These are phyloP conservation scores for Lentinula aciculospora DNA, from an alignment of 768 basidiomycete species.

Conservation along the genomic window DNA sequence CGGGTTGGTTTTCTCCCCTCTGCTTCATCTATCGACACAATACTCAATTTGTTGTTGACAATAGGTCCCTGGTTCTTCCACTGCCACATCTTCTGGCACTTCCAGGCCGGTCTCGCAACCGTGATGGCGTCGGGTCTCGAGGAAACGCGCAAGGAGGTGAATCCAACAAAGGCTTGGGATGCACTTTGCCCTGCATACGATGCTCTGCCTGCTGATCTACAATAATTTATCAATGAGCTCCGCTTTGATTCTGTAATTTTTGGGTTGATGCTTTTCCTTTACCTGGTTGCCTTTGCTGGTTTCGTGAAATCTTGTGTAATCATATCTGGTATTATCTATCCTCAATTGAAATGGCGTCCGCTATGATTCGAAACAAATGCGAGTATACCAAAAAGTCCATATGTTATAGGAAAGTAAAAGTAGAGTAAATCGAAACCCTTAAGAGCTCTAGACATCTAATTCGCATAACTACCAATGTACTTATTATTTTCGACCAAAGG, in stretches of 20 bases:
- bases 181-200: conserved; percentile 20
- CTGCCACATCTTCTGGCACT: conserved; percentile 33
- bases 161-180: conserved; percentile 17
- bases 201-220: conserved; percentile 2
- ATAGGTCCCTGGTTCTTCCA: conserved; percentile 25
- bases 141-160: conserved; percentile 8
- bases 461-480: neutral
- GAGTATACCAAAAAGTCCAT: no score
- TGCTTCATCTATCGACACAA: no score
- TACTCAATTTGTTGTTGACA: neutral
- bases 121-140: conserved; percentile 28
- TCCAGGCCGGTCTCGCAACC: conserved; percentile 35
- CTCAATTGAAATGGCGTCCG: no score
- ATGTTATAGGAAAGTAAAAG: no score
- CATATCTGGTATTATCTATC: no score
- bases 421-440: no score
- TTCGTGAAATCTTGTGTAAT: no score
- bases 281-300: no score
- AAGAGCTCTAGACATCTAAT: no score
- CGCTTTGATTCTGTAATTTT: neutral
- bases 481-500: neutral
- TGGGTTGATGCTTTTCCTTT: no score
- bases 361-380: no score
- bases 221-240: neutral
- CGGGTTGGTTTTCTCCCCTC: conserved; percentile 24